Percentiles rank a stretch among this genome's conserved stretches.
Conservation (phyloP, 805 yeast genomes). For the Ogataea angusta region DNA sequence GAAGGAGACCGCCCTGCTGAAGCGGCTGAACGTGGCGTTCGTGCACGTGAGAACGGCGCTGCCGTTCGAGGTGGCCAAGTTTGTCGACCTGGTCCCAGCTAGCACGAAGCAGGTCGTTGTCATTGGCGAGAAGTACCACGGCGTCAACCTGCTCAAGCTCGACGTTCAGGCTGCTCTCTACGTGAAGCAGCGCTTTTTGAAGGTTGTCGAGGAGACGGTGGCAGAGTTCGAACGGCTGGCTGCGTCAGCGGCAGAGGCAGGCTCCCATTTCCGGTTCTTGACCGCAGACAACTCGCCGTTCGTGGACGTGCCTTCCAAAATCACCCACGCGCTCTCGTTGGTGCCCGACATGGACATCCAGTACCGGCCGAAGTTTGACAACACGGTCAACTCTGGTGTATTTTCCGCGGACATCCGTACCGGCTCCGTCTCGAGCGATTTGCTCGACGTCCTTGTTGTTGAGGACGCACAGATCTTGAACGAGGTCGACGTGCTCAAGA, state of each 20-base stretch:
- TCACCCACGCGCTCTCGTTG: constrained; percentile 68
- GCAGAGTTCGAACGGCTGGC: constrained; percentile 21
- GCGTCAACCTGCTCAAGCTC: constrained; percentile 49
- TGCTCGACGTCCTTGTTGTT: constrained; percentile 63
- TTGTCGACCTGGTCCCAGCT: constrained; percentile 55
- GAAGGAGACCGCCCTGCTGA: constrained; percentile 54
- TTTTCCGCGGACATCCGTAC: constrained; percentile 60
- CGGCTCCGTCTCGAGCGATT: constrained; percentile 40
- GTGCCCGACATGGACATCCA: constrained; percentile 50
- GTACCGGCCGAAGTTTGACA: constrained; percentile 69
- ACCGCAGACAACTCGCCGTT: constrained; percentile 60
- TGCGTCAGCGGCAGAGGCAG: constrained; percentile 26
- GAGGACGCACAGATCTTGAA: constrained; percentile 56
- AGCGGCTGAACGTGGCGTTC: constrained; percentile 56
- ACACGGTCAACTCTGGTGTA: constrained; percentile 66
- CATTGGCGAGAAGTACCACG: constrained; percentile 50
- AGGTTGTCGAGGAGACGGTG: constrained; percentile 52
- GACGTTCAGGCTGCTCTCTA: constrained; percentile 74
- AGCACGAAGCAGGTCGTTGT: constrained; percentile 61
- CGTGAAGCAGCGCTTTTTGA: constrained; percentile 42
- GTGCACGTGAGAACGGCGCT: constrained; percentile 72
- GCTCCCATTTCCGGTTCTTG: constrained; percentile 57
- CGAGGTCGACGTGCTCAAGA: constrained; percentile 58
- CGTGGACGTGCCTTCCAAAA: constrained; percentile 54
- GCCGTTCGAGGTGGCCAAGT: constrained; percentile 69